Conservation (phyloP, 73 alveolate species). For the Paramecium tetraurelia region DNA sequence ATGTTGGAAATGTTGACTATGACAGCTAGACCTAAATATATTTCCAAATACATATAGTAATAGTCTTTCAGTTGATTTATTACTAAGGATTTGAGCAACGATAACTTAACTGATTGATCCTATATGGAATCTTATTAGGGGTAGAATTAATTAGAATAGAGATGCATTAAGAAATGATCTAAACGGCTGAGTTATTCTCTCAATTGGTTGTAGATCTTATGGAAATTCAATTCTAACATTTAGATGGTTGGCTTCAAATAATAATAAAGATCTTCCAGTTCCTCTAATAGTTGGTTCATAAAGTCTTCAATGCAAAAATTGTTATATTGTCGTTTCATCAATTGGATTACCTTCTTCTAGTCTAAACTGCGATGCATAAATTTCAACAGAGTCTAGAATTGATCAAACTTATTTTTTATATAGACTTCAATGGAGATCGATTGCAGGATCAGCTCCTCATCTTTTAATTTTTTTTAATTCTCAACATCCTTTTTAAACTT, state of each 20-base stretch:
- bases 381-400: neutral
- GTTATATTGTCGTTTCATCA: neutral
- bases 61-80: neutral
- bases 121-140: neutral
- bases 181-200: neutral
- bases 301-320: neutral
- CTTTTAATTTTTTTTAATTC: neutral
- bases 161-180: neutral
- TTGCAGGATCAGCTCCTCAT: neutral
- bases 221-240: neutral
- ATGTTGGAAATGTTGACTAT: neutral
- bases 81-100: neutral
- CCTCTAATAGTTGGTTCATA: neutral
- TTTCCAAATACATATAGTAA: neutral
- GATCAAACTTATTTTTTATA: neutral
- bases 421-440: neutral
- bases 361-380: constrained; percentile 1
- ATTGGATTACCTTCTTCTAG: neutral
- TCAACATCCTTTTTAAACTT: neutral
- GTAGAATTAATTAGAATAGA: neutral
- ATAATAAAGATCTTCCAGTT: neutral
- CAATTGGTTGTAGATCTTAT: neutral
- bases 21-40: neutral
- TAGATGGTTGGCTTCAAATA: neutral
- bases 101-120: neutral